Base-by-base conservation (phyloP, 805 yeast genomes). In the Saccharomyces paradoxus region DNA sequence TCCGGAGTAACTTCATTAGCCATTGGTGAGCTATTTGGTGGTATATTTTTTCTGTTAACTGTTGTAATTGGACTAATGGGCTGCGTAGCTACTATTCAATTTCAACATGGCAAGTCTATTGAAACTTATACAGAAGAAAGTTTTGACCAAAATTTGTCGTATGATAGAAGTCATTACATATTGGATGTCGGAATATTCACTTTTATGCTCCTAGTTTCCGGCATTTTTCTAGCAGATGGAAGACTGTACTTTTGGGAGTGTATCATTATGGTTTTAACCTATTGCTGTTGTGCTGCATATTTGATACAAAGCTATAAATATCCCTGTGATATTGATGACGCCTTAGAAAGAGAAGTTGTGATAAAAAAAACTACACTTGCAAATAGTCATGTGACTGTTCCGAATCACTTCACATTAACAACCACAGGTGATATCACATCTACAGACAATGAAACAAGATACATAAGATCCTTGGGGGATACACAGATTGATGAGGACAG, bases 11-110 rank as follows among this genome's bases (percentile, higher is more conserved):
- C 86, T 0, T 79, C 89, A 0, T 73, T 92, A 65, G 97, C 98
- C 0, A 71, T 92, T 6, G 94, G 97, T 1, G 97, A 91, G 67
- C 74, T 92, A n/a, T 71, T 90, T 31, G 98, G 99, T 0, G 94
- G 97, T 1, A 87, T 95, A 0, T 81, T 87, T 48, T 90, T 94
- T 64, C 81, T 91, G 17, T 77, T 87, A 2, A 82, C 92, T 1
- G 85, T 89, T 12, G 87, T 92, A 0, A 76, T 88, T 26, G 98
- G 98, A 0, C 68, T 82, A 0, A 86, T 92, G 80, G 85, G 88
- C 0, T 67, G 90, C 0, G 67, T 83, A 0, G 76, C 79, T 41
- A 91, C 96, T 0, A 83, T 84, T 57, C 70, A 78, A 52, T 86
- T 89, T 12, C 22, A 63, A 65, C 28, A 56, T 28, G 27, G 4